Base-by-base conservation (phyloP, 371 early-diverging fungal genomes). In the Paraphysoderma sedebokerense region DNA sequence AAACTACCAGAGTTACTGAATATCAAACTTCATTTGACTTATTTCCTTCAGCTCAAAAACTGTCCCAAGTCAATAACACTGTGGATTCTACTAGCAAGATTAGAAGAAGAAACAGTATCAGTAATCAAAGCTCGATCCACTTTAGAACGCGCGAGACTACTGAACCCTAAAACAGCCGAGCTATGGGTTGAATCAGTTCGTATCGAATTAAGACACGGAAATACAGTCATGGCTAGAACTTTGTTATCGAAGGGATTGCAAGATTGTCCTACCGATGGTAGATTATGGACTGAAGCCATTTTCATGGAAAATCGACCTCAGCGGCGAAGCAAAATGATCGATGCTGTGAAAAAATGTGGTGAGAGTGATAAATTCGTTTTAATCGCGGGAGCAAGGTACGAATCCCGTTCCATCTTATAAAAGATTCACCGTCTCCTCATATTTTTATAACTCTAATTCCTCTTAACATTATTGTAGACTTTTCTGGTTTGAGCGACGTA, bases 111-210 rank as follows among this genome's bases (percentile, higher is more conserved):
- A 32, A 65, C 80, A 17, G 80, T 74, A 1, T 45, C 73, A 57
- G 61, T 77, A n/a, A 79, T 81, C 13, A 82, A 82, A 36, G 83
- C 93, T 0, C 72, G 97, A 30, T 79, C 88, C 5, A 64, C 83
- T 17, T 56, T 97, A 19, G 97, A 97, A 57, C 75, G 80, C 34
- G 90, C 82, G 0, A 78, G 95, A 7, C 69, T 85, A 32, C 56
- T 82, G 19, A 85, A 87, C 56, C 89, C 90, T 15, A 84, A 82
- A 51, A 63, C 58, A 1, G 72, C 85, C 0, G 77, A 71, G 45
- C 59, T 97, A 33, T 97, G 96, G 96, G 57, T 79, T n/a, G 86
- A 83, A 48, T 76, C 90, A 2, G 76, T 93, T 13, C 74, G 81
- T n/a, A 66, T 87, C 13, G 92, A 89, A 64, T 54, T 62, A 29